A percentile compares a stretch with the other conserved stretches of the same genome.
Evolutionary conservation across 2,329 filamentous ascomycete species (phyloP).

Genomic region (Coniella vitis): DNA sequence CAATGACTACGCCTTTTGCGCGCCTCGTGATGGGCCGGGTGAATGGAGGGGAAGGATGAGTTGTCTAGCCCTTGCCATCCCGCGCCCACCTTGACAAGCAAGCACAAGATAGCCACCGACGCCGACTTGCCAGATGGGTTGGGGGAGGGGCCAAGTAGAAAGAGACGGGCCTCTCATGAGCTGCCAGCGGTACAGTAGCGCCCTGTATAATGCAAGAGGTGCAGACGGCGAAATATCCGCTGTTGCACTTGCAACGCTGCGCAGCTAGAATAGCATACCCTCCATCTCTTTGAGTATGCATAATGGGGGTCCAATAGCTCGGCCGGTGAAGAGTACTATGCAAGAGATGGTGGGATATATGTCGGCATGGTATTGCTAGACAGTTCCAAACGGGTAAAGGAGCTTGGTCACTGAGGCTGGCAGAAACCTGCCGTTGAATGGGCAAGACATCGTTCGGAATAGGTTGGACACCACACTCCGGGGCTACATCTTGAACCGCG

Average conservation of each 20-base stretch:
- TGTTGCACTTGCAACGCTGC: constrained; percentile 13
- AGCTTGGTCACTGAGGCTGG: neutral
- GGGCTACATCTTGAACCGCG: no score
- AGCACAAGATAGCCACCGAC: neutral
- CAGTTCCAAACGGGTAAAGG: neutral
- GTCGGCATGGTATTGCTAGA: neutral
- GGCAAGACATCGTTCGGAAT: constrained; percentile 1
- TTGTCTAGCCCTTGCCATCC: constrained; percentile 10
- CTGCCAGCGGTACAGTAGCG: constrained; percentile 15
- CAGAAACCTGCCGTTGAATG: neutral
- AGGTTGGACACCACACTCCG: no score
- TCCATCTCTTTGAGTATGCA: constrained; percentile 3
- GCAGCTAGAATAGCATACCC: constrained; percentile 6
- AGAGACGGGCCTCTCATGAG: constrained; percentile 8
- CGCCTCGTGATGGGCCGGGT: no score
- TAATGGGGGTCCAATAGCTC: neutral
- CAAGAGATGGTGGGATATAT: neutral
- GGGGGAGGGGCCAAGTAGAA: constrained; percentile 11
- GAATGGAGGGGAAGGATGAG: constrained; percentile 4
- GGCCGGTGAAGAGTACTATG: constrained; percentile 8
- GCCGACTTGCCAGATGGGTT: constrained; percentile 7
- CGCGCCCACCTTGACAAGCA: neutral
- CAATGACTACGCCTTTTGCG: no score
- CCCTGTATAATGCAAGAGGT: constrained; percentile 14
- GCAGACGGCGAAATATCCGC: constrained; percentile 16